Percentiles rank a stretch among this genome's conserved stretches.
phyloP scores from a whole-genome alignment of 2,329 filamentous ascomycete species.

The Triangularia verruculosa region DNA sequence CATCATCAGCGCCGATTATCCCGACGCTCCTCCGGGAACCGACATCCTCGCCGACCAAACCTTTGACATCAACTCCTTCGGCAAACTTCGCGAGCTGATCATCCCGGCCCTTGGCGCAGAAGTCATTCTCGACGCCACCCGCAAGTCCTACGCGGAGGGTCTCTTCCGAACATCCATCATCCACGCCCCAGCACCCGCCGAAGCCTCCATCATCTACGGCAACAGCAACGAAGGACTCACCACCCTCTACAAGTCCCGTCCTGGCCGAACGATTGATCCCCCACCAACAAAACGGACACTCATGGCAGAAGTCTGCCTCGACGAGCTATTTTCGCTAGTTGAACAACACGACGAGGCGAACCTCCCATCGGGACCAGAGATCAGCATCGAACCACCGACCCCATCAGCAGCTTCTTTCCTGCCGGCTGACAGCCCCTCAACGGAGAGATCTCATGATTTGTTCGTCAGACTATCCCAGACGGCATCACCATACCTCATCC shows the following conservation, averaged over 20 bases:
- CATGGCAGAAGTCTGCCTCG: conserved; percentile 78
- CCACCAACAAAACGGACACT: conserved; percentile 61
- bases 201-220: conserved; percentile 57
- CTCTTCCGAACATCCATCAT: conserved; percentile 82
- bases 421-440: background rate
- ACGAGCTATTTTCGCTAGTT: conserved; percentile 72
- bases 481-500: conserved; percentile 75
- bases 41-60: conserved; percentile 66
- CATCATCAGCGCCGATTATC: conserved; percentile 65
- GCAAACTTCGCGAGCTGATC: conserved; percentile 65
- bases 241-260: conserved; percentile 61
- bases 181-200: conserved; percentile 57
- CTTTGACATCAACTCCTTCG: conserved; percentile 78
- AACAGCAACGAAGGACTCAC: conserved; percentile 47
- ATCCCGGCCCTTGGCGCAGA: conserved; percentile 68
- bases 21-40: conserved; percentile 42
- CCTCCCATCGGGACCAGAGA: conserved; percentile 32
- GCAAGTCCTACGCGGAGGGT: conserved; percentile 67
- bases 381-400: conserved; percentile 44
- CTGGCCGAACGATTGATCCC: conserved; percentile 70
- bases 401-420: conserved; percentile 38
- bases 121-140: conserved; percentile 62
- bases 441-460: conserved; percentile 35
- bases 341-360: conserved; percentile 45
- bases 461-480: conserved; percentile 67